Evolutionary conservation across 352 stramenopile species (phyloP), one percentile per base, ranked within the genome.

Genomic region (Pythium apleroticum): DNA sequence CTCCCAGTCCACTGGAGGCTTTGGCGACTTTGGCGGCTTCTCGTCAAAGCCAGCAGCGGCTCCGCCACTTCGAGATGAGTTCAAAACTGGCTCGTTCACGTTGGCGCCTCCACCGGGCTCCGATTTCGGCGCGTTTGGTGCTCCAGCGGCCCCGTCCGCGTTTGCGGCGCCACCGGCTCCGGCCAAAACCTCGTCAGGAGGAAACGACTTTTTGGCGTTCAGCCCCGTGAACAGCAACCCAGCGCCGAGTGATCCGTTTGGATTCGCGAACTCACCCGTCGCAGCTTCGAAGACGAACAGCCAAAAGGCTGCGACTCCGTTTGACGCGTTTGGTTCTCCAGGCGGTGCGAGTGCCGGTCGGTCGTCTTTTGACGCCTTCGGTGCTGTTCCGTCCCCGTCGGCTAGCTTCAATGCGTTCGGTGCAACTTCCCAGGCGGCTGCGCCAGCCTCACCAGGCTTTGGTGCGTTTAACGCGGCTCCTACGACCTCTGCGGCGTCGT

Each of bases 181-280:
- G 27, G 19, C 35, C 1, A 64, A 59, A 57, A 33, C 46, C 1
- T 35, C 35, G 7, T 69, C 76, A 14, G 49, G 61, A 19, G 57
- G 70, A 52, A 86, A 78, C 59, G 81, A 91, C 71, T 85, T 92
- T 22, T 79, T 94, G 69, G 84, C 78, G 31, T 80, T 90, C 33
- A 88, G 80, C 37, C 72, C 85, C 10, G 67, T 63, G 12, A 63
- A 63, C 25, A 65, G 65, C 28, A 79, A 78, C 46, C 72, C 63
- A 55, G 58, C 57, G 11, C 49, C 75, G 19, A 70, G 73, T 14
- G 78, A 88, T 35, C 81, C 76, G 14, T 91, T 88, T 52, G 74
- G 73, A 4, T 88, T 92, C 58, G 75, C 86, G 17, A 63, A 60
- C 28, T 58, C 77, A 4, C 66, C 60, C 0, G 45, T 60, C 3